Base-by-base conservation (phyloP, 768 basidiomycete genomes). In the Tylopilus sp. region DNA sequence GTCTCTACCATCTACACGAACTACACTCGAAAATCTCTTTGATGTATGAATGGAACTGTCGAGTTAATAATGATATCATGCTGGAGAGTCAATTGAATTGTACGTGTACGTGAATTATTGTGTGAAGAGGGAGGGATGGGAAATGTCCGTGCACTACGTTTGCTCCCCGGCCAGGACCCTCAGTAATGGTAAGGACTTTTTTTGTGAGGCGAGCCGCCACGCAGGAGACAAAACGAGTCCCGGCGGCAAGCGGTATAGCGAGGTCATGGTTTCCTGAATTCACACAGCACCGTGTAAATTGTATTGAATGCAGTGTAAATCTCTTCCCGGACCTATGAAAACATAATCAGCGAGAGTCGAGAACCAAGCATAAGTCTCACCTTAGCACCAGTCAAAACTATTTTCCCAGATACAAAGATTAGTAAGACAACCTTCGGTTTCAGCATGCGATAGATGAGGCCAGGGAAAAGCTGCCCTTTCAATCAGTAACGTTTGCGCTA, bases 301-400 rank as follows among this genome's bases (percentile, higher is more conserved):
- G 92, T 92, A 76, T 98, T 98, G 86, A 99, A 99, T 24, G 97
- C 97, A 31, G 92, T 93, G 70, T 99, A 98, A 60, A 98, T 98
- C 81, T 99, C 96, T 76, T 98, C 95, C 74, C 97, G 82, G 74
- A 98, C 89, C 93, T 96, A 71, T 42, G 22, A 7, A 21, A n/a
- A n/a, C n/a, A n/a, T n/a, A n/a, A n/a, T n/a, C n/a, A n/a, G n/a
- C n/a, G n/a, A n/a, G n/a, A n/a, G n/a, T n/a, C n/a, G n/a, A n/a
- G n/a, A 33, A 33, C 7, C 12, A 7, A 33, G 31, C 10, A n/a
- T n/a, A n/a, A n/a, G n/a, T 71, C 80, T 80, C 74, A 95, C 97
- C 87, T 99, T 99, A 29, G 97, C 97, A 70, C 97, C 97, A 25
- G 97, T 98, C 68, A 99, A 75, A 52, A 99, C 97, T 63, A 98